A percentile compares a stretch with the other conserved stretches of the same genome.
These are phyloP conservation scores for Eutypa lata DNA, from an alignment of 2,329 filamentous ascomycete genomes.

Conservation along the genomic window DNA sequence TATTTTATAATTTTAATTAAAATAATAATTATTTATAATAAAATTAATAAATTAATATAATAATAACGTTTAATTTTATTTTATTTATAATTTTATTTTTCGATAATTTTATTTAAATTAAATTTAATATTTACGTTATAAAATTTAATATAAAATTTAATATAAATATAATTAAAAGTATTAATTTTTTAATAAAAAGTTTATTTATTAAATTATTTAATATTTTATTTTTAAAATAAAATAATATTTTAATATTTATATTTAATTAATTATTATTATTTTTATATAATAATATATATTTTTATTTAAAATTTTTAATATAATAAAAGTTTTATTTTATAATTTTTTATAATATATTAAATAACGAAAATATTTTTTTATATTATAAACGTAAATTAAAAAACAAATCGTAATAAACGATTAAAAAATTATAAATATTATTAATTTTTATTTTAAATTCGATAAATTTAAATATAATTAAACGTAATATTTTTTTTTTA, in stretches of 20 bases:
- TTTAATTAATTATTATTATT: background rate
- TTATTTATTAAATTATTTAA: background rate
- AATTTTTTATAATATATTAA: background rate
- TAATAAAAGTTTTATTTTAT: background rate
- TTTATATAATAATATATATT: background rate
- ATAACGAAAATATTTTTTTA: background rate
- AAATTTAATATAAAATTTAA: too few relatives aligned
- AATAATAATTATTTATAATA: too few relatives aligned
- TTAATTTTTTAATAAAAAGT: background rate
- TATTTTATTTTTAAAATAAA: background rate
- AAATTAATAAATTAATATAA: too few relatives aligned
- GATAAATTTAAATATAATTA: background rate
- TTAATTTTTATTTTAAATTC: background rate
- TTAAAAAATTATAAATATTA: background rate
- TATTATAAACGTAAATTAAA: too few relatives aligned
- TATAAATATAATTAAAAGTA: background rate
- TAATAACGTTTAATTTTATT: too few relatives aligned
- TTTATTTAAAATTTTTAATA: background rate
- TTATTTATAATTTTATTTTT: too few relatives aligned
- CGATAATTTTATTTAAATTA: too few relatives aligned
- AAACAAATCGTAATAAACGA: background rate
- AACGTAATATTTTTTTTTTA: too few relatives aligned
- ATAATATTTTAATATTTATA: background rate
- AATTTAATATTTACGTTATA: too few relatives aligned
- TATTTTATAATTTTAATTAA: too few relatives aligned